These are phyloP conservation scores for Epichloe festucae DNA, from an alignment of 2,329 filamentous ascomycete genomes.

Conservation along the genomic window DNA sequence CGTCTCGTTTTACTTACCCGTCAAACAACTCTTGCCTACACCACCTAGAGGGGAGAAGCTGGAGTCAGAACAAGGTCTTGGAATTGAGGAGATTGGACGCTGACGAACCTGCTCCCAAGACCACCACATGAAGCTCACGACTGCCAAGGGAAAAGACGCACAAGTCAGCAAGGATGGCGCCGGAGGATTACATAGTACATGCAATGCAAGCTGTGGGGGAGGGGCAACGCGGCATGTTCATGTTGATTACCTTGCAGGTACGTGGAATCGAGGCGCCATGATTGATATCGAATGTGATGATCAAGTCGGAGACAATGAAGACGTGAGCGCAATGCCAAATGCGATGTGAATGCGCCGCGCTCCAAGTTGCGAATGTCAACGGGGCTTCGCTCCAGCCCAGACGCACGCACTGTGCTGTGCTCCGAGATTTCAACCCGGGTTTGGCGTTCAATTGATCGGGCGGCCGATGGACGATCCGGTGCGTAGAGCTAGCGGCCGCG, in stretches of 20 bases:
- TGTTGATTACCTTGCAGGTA: constrained; percentile 6
- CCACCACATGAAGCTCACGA: constrained; percentile 72
- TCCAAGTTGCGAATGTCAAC: neutral
- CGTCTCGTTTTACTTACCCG: constrained; percentile 42
- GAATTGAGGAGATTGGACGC: constrained; percentile 2
- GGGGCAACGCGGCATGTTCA: neutral
- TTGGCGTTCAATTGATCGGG: neutral
- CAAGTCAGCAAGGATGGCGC: neutral
- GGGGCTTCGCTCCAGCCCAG: neutral
- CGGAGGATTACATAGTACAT: neutral
- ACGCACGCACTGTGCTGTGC: neutral
- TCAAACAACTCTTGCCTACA: constrained; percentile 86
- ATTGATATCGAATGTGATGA: neutral
- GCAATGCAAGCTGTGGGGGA: neutral
- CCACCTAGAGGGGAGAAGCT: constrained; percentile 44
- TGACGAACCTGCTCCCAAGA: constrained; percentile 60
- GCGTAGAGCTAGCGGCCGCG: neutral
- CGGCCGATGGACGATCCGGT: neutral
- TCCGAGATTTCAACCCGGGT: neutral
- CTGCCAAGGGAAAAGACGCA: constrained; percentile 23
- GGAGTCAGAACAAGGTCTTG: constrained; percentile 17
- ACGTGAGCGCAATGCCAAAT: neutral
- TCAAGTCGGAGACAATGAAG: neutral
- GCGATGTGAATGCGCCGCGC: neutral
- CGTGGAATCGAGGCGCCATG: constrained; percentile 9